A percentile compares a stretch with the other conserved stretches of the same genome.
Evolutionary conservation across 495 filamentous ascomycete species (phyloP).

Genomic region (Friedmanniomyces endolithicus): DNA sequence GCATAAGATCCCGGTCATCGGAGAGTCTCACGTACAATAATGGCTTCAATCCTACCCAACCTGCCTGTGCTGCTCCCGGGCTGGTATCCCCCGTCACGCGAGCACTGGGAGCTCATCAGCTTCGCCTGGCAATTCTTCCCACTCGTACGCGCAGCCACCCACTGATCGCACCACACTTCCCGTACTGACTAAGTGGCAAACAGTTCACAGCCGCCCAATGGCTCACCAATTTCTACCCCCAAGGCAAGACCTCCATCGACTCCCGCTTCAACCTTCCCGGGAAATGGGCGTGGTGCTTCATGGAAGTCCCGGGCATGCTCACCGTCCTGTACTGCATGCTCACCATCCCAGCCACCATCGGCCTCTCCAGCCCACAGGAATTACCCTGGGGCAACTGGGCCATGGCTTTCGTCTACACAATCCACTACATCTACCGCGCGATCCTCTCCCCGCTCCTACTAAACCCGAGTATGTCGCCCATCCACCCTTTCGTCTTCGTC

Average conservation of each 20-base stretch:
- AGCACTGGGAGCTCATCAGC: constrained; percentile 37
- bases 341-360: constrained; percentile 44
- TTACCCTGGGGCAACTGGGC: constrained; percentile 59
- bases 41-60: background rate
- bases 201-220: constrained; percentile 35
- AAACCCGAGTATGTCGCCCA: constrained; percentile 83
- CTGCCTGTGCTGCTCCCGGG: constrained; percentile 26
- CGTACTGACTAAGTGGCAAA: too few relatives aligned
- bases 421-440: constrained; percentile 85
- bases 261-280: constrained; percentile 78
- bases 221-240: constrained; percentile 32
- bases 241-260: constrained; percentile 70
- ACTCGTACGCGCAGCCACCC: constrained; percentile 25
- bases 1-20: too few relatives aligned
- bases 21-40: too few relatives aligned
- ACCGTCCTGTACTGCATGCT: constrained; percentile 66
- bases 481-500: constrained; percentile 49
- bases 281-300: constrained; percentile 68
- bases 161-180: background rate
- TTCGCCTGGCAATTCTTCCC: constrained; percentile 38
- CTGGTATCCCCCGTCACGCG: constrained; percentile 38
- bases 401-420: constrained; percentile 48
- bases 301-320: constrained; percentile 71
- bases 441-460: constrained; percentile 64
- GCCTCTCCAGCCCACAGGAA: constrained; percentile 26